Conservation (phyloP, 495 filamentous ascomycete genomes). For the Hypoxylon fragiforme region DNA sequence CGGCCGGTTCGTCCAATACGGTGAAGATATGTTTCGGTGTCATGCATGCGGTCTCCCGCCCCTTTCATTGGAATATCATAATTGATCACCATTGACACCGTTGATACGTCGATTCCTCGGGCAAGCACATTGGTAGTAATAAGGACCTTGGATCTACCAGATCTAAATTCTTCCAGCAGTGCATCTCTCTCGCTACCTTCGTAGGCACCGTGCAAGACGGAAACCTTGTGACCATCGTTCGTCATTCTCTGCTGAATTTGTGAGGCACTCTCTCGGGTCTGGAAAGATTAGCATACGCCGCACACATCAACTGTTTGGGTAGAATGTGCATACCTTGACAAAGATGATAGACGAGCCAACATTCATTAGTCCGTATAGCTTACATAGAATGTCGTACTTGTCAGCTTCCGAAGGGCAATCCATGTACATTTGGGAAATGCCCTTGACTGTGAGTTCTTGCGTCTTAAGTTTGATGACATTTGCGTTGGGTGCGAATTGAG, state of each 20-base stretch:
- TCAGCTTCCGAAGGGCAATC: slow-evolving; percentile 78
- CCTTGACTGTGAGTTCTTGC: slow-evolving; percentile 91
- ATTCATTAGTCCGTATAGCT: slow-evolving; percentile 92
- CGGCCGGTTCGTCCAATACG: slow-evolving; percentile 96
- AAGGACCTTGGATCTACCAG: slow-evolving; percentile 88
- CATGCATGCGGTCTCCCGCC: slow-evolving; percentile 56
- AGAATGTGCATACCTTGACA: slow-evolving; percentile 65
- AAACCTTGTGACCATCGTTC: slow-evolving; percentile 86
- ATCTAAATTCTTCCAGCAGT: slow-evolving; percentile 86
- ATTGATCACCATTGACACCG: slow-evolving; percentile 97
- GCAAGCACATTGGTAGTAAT: slow-evolving; percentile 98
- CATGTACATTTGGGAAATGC: slow-evolving; percentile 95
- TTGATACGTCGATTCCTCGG: slow-evolving; percentile 95
- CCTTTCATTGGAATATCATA: slow-evolving; percentile 75
- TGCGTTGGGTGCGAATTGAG: slow-evolving; percentile 76
- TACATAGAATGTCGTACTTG: slow-evolving; percentile 86
- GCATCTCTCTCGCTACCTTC: slow-evolving; percentile 81
- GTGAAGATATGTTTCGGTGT: slow-evolving; percentile 95
- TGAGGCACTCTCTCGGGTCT: slow-evolving; percentile 79
- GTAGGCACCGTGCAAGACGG: slow-evolving; percentile 80
- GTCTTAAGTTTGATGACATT: slow-evolving; percentile 87
- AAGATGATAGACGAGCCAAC: slow-evolving; percentile 98
- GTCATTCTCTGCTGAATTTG: slow-evolving; percentile 85
- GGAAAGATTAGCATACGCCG: slow-evolving; percentile 30
- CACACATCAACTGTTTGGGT: not conserved